Evolutionary conservation across 2,329 filamentous ascomycete species (phyloP), one percentile per base, ranked within the genome.

Genomic region (Dactylellina sp.): DNA sequence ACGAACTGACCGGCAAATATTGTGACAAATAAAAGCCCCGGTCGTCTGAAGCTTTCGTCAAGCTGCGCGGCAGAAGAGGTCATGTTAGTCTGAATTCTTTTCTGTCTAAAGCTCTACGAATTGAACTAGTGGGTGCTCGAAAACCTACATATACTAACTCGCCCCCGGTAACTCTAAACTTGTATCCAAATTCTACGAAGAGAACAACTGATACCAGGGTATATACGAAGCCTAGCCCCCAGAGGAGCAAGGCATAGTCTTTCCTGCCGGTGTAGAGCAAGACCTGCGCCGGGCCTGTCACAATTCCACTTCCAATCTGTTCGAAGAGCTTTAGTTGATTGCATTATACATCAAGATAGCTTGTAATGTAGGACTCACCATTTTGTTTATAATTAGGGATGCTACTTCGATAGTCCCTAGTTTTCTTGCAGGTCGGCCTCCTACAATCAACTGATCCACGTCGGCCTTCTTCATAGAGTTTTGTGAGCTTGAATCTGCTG

Each of bases 101-200:
- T 46, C 12, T 12, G 9, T 16, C 18, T 18, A 37, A 24, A 56
- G n/a, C 44, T 28, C 12, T 39, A n/a, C n/a, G n/a, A n/a, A n/a
- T n/a, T n/a, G n/a, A n/a, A n/a, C n/a, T 42, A 14, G n/a, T 11
- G 22, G 14, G 1, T 11, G 11, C n/a, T n/a, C n/a, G n/a, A n/a
- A n/a, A 14, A 59, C 83, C 79, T 75, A 85, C 84, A 79, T 82
- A 82, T 40, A 82, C 79, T 76, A 80, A 77, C 79, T 83, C 75
- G 74, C 78, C 84, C 79, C 80, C 84, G 78, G 79, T 78, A 14
- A 78, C 78, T 2, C 83, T 84, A 47, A 85, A 81, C 2, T 84
- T 83, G 56, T 83, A 84, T 39, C 84, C 84, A 78, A 83, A 84
- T 80, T 85, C 84, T 32, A 85, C 78, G 62, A 85, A 85, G 32